Evolutionary conservation across 768 basidiomycete genomes (phyloP), one percentile per base, ranked within the genome.

Genomic region (Hygrocybe coccinea): DNA sequence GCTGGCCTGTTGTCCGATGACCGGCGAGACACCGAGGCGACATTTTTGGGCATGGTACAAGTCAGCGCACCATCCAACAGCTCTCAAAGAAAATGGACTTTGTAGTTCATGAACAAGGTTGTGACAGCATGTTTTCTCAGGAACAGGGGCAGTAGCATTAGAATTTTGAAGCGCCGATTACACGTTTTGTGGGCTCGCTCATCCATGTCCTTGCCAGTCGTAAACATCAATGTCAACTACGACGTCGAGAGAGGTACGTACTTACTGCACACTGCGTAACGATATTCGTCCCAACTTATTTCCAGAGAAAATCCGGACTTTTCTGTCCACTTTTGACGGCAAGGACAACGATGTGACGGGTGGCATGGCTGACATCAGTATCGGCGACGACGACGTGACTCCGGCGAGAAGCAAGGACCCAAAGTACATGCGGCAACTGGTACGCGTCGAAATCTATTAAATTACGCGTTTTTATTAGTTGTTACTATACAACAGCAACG

Each of bases 361-460:
- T 47, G 82, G 81, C 58, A 79, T 93, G 54, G 87, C 85, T 34
- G 81, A 83, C 65, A 84, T 94, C 67, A 81, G 80, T 53, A 79
- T 91, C 41, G 76, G 78, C 43, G 86, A 82, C 56, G 70, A 76
- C 15, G 70, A 73, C 52, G 65, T 56, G 24, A 64, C 10, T 7
- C 51, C 66, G 47, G 59, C 66, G 37, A 71, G 76, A 57, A 69
- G 62, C 43, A 76, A 70, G 52, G 70, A 76, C 36, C 60, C 82
- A 19, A 95, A 94, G 72, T 97, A 97, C 69, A 86, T 90, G 79
- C 73, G 78, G 24, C 89, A 91, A 64, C 74, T 97, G 64, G 93
- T 95, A 71, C 65, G 84, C 69, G 67, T 73, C 3, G 39, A 12
- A 52, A 17, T 34, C 35, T 44, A 45, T 52, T 59, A 60, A 62